Conservation (phyloP, 352 stramenopile species). For the Globisporangium cystogenes region DNA sequence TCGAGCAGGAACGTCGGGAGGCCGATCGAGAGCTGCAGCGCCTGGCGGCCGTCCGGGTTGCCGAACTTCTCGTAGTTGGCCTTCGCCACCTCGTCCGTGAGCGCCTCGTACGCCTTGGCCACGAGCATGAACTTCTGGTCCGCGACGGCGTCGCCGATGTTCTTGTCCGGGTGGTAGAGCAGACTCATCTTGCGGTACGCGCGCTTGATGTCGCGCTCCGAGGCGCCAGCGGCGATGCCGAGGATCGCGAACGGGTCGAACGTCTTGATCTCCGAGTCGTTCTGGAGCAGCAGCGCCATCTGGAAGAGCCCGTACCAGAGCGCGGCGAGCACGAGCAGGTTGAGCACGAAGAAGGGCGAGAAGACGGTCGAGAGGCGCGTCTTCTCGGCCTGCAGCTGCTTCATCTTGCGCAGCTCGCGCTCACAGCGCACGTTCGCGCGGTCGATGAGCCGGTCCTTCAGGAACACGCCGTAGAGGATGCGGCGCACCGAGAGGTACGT, state of each 20-base stretch:
- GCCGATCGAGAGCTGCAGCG: slow-evolving; percentile 94
- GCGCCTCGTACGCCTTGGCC: slow-evolving; percentile 91
- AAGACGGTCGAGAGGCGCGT: slow-evolving; percentile 83
- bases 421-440: slow-evolving; percentile 77
- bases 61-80: slow-evolving; percentile 98
- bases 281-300: slow-evolving; percentile 88
- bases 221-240: slow-evolving; percentile 87
- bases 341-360: slow-evolving; percentile 66
- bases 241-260: slow-evolving; percentile 99
- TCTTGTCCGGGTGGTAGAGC: slow-evolving; percentile 93
- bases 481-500: slow-evolving; percentile 86
- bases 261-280: slow-evolving; percentile 97
- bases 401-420: slow-evolving; percentile 79
- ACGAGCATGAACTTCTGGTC: slow-evolving; percentile 99
- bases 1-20: slow-evolving; percentile 97
- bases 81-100: slow-evolving; percentile 95
- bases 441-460: slow-evolving; percentile 87
- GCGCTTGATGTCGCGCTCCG: slow-evolving; percentile 94
- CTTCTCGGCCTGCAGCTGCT: slow-evolving; percentile 82
- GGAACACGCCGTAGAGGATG: slow-evolving; percentile 87
- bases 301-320: slow-evolving; percentile 88
- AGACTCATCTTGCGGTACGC: slow-evolving; percentile 92
- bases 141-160: slow-evolving; percentile 94
- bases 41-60: slow-evolving; percentile 98
- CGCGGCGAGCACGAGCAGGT: slow-evolving; percentile 60